These are phyloP conservation scores for Saturnispora sanitii DNA, from an alignment of 805 yeast species.

Conservation along the genomic window DNA sequence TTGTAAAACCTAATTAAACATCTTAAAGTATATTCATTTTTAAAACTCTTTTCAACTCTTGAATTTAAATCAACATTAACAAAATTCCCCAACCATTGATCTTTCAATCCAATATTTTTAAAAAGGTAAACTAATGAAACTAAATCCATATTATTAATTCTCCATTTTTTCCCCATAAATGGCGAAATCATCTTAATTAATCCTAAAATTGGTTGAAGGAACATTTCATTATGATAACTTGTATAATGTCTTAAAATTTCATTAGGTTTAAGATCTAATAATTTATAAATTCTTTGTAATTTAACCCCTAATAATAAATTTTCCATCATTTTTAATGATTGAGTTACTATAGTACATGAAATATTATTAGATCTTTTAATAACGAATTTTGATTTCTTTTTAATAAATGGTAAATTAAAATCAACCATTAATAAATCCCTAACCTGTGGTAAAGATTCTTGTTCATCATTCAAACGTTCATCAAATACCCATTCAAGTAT, in stretches of 20 bases:
- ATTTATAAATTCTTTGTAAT: constrained; percentile 60
- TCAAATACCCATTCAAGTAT: constrained; percentile 14
- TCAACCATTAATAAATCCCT: constrained; percentile 13
- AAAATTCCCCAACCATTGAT: constrained; percentile 83
- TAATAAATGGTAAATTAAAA: constrained; percentile 23
- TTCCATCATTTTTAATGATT: constrained; percentile 46
- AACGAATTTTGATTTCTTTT: constrained; percentile 16
- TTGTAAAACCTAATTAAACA: constrained; percentile 73
- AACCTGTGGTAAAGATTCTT: constrained; percentile 3
- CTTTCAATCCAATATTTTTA: constrained; percentile 60
- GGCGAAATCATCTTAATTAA: constrained; percentile 75
- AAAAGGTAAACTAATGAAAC: constrained; percentile 79
- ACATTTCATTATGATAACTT: constrained; percentile 47
- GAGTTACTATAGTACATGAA: constrained; percentile 39
- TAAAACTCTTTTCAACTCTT: constrained; percentile 66
- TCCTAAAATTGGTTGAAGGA: constrained; percentile 63
- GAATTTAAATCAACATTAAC: constrained; percentile 66
- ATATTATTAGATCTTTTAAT: constrained; percentile 25
- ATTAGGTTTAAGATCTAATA: constrained; percentile 55
- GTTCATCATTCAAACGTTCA: neutral
- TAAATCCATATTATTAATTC: constrained; percentile 84
- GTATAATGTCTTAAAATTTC: constrained; percentile 49
- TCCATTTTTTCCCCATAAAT: constrained; percentile 91
- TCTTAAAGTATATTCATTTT: constrained; percentile 77
- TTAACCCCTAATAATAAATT: constrained; percentile 49